Conservation (phyloP, 2,329 filamentous ascomycete genomes). For the Xylogone sp. region DNA sequence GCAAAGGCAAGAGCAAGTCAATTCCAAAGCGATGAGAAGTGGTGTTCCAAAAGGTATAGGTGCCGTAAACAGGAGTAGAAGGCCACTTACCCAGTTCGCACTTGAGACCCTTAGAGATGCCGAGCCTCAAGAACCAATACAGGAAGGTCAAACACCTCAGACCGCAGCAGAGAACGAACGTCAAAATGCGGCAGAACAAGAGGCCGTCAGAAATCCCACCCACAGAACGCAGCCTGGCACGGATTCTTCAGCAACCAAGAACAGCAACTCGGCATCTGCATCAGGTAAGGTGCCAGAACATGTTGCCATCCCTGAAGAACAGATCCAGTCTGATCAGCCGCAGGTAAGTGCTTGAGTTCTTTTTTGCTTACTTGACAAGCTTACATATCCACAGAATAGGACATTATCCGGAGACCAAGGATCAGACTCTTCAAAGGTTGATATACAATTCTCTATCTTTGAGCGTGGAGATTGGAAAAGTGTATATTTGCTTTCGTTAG, state of each 20-base stretch:
- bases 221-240: conserved; percentile 2
- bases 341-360: conserved; percentile 7
- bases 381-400: conserved; percentile 8
- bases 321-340: conserved; percentile 4
- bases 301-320: conserved; percentile 3
- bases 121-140: conserved; percentile 6
- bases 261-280: conserved; percentile 6
- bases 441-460: conserved; percentile 1
- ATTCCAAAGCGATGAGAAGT: conserved; percentile 5
- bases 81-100: conserved; percentile 9
- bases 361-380: conserved; percentile 5
- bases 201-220: conserved; percentile 3
- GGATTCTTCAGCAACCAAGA: conserved; percentile 5
- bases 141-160: conserved; percentile 2
- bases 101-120: conserved; percentile 8
- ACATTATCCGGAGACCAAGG: conserved; percentile 1
- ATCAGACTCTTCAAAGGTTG: background rate
- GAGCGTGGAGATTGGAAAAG: conserved; percentile 7
- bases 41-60: conserved; percentile 6
- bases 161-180: conserved; percentile 3
- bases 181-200: conserved; percentile 5
- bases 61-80: conserved; percentile 3
- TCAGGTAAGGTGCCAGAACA: conserved; percentile 7
- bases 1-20: conserved; percentile 3
- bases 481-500: conserved; percentile 5